Percentiles rank a stretch among this genome's conserved stretches.
phyloP scores from a whole-genome alignment of 768 basidiomycete species.

The Hypholoma fasciculare region DNA sequence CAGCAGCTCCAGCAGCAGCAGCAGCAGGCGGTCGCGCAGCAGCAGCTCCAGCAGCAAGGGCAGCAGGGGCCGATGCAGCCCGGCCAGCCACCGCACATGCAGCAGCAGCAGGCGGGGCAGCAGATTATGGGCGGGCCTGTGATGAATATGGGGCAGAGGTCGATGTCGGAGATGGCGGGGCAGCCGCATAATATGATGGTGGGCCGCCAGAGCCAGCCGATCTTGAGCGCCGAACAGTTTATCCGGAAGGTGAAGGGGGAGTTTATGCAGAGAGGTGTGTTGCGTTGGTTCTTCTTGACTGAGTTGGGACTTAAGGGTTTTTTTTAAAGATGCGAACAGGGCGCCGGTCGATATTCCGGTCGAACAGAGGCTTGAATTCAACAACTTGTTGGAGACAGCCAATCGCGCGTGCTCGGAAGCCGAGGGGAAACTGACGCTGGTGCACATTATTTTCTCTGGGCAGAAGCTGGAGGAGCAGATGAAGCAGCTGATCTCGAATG shows the following conservation, averaged over 20 bases:
- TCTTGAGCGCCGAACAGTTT: slow-evolving; percentile 5
- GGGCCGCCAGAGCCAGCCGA: neutral
- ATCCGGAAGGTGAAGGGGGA: slow-evolving; percentile 33
- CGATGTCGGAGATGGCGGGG: slow-evolving; percentile 8
- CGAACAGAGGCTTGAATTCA: slow-evolving; percentile 57
- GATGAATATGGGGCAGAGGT: neutral
- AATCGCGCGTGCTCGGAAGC: slow-evolving; percentile 45
- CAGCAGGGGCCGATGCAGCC: slow-evolving; percentile 11
- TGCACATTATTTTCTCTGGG: slow-evolving; percentile 31
- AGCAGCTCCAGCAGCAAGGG: slow-evolving; percentile 5
- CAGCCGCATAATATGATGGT: slow-evolving; percentile 8
- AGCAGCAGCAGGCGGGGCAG: slow-evolving; percentile 12
- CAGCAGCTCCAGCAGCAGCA: slow-evolving; percentile 13
- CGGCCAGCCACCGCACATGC: slow-evolving; percentile 8
- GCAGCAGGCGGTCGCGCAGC: slow-evolving; percentile 4
- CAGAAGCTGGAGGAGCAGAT: slow-evolving; percentile 45
- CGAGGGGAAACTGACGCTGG: slow-evolving; percentile 51
- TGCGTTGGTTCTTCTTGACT: neutral
- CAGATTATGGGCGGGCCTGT: neutral
- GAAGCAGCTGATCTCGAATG: slow-evolving; percentile 53
- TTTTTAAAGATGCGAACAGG: slow-evolving; percentile 30
- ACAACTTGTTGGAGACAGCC: slow-evolving; percentile 47
- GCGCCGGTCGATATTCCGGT: slow-evolving; percentile 41
- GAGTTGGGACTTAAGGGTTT: neutral
- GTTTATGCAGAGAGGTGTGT: slow-evolving; percentile 27